Base-by-base conservation (phyloP, 139 green algal species). In the Marvania coccoides region DNA sequence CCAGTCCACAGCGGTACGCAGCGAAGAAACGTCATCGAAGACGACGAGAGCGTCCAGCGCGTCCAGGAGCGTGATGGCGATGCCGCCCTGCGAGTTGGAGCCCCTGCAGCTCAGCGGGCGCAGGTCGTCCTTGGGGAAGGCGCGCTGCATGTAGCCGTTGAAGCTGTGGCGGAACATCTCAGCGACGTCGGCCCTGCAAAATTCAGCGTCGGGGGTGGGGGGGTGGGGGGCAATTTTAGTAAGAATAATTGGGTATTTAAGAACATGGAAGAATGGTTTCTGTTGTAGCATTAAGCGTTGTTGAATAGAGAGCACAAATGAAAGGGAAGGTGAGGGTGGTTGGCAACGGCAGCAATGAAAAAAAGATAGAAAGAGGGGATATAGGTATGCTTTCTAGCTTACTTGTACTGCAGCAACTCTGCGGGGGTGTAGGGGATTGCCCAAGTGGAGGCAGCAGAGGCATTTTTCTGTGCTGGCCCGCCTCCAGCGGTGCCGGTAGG, bases 61-160 rank as follows among this genome's bases (percentile, higher is more conserved):
- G 70, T 97, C 90, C 14, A 97, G 57, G 5, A 95, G 75, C 0
- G 90, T 95, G 38, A 95, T 64, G 0, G 72, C 85, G 10, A 95
- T 75, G 14, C 88, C 88, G 19, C 90, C 90, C 66, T 96, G 85
- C 38, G 82, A 88, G 77, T 96, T 73, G 34, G 65, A 47, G 6
- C 88, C 88, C 0, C 47, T 34, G 72, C 89, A 95, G 65, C 68
- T 87, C 9, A 92, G 65, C 15, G 89, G 89, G 9, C 84, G 74
- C 48, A 96, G 66, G 65, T 95, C 89, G 73, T 96, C 89, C 67
- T 76, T 75, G 3, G 88, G 88, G 51, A 90, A 94, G 2, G 80
- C 88, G 23, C 81, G 79, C 35, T 61, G 40, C 81, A 94, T 87
- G 74, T 95, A 95, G 23, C 77, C 75, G 5, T 46, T 59, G 54